Conservation (phyloP, 179 eudicot genomes). For the Amaranthus tricolor region DNA sequence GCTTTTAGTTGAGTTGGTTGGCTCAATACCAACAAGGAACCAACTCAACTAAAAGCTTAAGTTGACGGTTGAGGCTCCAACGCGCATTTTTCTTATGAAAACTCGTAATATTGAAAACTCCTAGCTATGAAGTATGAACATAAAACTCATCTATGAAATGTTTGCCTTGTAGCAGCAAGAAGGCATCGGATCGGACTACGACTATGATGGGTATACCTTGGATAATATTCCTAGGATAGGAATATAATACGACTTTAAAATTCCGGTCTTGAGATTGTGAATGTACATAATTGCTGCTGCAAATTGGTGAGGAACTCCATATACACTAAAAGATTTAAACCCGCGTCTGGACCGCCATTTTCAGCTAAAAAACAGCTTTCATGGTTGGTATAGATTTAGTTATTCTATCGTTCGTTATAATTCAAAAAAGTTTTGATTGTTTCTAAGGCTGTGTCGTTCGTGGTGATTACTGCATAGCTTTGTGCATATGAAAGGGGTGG, state of each 20-base stretch:
- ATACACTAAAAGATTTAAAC: constrained; percentile 1
- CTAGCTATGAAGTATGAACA: not conserved
- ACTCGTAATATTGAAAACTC: not conserved
- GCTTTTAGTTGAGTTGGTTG: too few species aligned
- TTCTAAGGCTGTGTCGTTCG: constrained; percentile 15
- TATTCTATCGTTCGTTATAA: constrained; percentile 18
- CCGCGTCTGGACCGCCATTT: constrained; percentile 13
- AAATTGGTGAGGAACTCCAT: constrained; percentile 17
- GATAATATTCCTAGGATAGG: constrained; percentile 64
- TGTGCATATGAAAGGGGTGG: constrained; percentile 27
- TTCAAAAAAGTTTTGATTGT: constrained; percentile 28
- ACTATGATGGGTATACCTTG: constrained; percentile 69
- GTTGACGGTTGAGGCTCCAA: too few species aligned
- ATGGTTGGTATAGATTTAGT: constrained; percentile 25
- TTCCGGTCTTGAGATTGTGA: constrained; percentile 24
- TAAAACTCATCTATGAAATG: constrained; percentile 25
- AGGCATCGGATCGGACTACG: constrained; percentile 59
- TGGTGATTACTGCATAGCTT: constrained; percentile 14
- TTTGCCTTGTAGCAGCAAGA: constrained; percentile 61
- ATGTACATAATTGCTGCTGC: constrained; percentile 45
- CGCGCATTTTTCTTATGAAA: not conserved
- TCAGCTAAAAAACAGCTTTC: constrained; percentile 19
- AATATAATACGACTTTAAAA: not conserved
- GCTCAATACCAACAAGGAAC: too few species aligned
- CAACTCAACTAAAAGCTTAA: too few species aligned